Conservation (phyloP, 495 filamentous ascomycete species). For the Penicillium antarcticum region DNA sequence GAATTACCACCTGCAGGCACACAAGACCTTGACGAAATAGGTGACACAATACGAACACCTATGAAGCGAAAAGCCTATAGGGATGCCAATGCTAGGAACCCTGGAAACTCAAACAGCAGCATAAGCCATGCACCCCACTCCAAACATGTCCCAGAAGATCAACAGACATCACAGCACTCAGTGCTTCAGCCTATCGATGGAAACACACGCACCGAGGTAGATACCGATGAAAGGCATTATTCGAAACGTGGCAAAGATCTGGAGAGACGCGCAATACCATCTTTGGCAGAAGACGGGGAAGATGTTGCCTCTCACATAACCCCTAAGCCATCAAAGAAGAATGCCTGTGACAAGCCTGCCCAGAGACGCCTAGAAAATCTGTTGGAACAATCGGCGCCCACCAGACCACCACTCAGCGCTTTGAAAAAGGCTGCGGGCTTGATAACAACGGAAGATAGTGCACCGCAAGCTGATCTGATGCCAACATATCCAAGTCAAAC, state of each 20-base stretch:
- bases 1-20: slow-evolving; percentile 37
- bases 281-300: slow-evolving; percentile 44
- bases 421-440: not conserved
- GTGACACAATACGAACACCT: slow-evolving; percentile 60
- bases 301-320: slow-evolving; percentile 3
- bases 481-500: not conserved
- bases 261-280: slow-evolving; percentile 21
- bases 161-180: not conserved
- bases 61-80: slow-evolving; percentile 44
- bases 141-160: not conserved
- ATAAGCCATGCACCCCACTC: not conserved
- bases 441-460: not conserved
- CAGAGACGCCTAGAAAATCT: slow-evolving; percentile 32
- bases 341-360: not conserved
- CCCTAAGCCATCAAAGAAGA: not conserved
- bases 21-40: slow-evolving; percentile 73
- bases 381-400: slow-evolving; percentile 31
- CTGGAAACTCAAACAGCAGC: not conserved
- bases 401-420: slow-evolving; percentile 21
- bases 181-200: slow-evolving; percentile 24
- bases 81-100: slow-evolving; percentile 6
- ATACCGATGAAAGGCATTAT: not conserved
- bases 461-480: not conserved
- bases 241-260: slow-evolving; percentile 10
- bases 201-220: slow-evolving; percentile 9